A percentile compares a stretch with the other conserved stretches of the same genome.
These are phyloP conservation scores for Tarenaya hassleriana DNA, from an alignment of 345 rosid species.

Conservation along the genomic window DNA sequence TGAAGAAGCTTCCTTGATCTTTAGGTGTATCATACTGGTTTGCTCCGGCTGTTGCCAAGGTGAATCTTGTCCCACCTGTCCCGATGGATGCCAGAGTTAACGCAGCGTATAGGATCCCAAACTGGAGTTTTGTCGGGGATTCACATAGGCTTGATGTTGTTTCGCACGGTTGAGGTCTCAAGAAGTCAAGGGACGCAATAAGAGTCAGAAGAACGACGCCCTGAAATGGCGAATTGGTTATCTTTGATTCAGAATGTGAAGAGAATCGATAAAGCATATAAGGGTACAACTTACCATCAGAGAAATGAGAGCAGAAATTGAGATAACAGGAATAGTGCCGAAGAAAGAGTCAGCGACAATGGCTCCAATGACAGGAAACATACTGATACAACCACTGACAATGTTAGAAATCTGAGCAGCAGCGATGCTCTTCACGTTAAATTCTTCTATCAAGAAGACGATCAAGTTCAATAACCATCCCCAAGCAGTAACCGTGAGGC, in stretches of 20 bases:
- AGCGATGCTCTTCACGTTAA: slow-evolving; percentile 34
- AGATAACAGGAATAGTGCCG: slow-evolving; percentile 28
- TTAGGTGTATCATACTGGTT: slow-evolving; percentile 34
- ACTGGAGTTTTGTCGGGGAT: slow-evolving; percentile 29
- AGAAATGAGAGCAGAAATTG: slow-evolving; percentile 31
- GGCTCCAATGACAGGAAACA: slow-evolving; percentile 38
- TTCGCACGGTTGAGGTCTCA: slow-evolving; percentile 35
- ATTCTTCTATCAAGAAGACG: slow-evolving; percentile 31
- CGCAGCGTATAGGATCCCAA: slow-evolving; percentile 31
- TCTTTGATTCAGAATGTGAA: background rate
- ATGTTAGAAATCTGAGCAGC: slow-evolving; percentile 37
- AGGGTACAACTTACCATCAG: slow-evolving; percentile 25
- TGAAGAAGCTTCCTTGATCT: slow-evolving; percentile 40
- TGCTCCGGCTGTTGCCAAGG: slow-evolving; percentile 37
- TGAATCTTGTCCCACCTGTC: slow-evolving; percentile 32
- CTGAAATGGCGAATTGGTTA: slow-evolving; percentile 23
- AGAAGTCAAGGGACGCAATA: slow-evolving; percentile 27
- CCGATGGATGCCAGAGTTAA: slow-evolving; percentile 33
- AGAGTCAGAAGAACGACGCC: slow-evolving; percentile 36
- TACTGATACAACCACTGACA: slow-evolving; percentile 22
- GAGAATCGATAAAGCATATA: background rate
- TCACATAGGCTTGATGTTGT: slow-evolving; percentile 24
- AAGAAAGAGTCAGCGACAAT: slow-evolving; percentile 41
- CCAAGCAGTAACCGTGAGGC: slow-evolving; percentile 28
- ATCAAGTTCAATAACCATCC: slow-evolving; percentile 41